Evolutionary conservation across 2,329 filamentous ascomycete genomes (phyloP), one percentile per base, ranked within the genome.

Genomic region (Ciborinia camelliae): DNA sequence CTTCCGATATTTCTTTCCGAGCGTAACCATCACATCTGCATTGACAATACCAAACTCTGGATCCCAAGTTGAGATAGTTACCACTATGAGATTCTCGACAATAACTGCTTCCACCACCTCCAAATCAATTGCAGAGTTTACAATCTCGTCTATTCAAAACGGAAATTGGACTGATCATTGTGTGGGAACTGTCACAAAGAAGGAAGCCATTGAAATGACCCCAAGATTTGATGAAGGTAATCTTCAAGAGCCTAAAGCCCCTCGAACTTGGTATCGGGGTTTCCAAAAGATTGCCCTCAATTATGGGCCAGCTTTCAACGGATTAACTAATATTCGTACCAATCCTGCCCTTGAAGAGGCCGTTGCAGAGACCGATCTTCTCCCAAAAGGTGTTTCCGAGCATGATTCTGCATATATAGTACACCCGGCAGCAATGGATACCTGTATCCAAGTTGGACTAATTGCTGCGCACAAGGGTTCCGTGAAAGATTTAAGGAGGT

Each of bases 341-440:
- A 68, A 76, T 51, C 70, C 72, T 18, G 70, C 70, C 53, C 20
- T 35, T 15, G 70, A 74, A 63, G 41, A 73, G 70, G 75, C 76
- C 63, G 57, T 71, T 67, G 73, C 68, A 41, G 55, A 65, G 20
- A 14, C 51, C 2, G 69, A 70, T 1, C 69, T 68, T 23, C 61
- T 59, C 45, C 50, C 37, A 18, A 45, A 23, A 30, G 73, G 71
- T 23, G 45, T 61, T 26, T 61, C 58, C 3, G 32, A 51, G 23
- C 45, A 61, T 26, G 79, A 81, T 68, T 78, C 77, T 76, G 47
- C 71, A 8, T 67, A 67, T 47, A 41, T 84, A 3, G 78, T 86
- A 30, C 84, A 86, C 65, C 84, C 84, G 0, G 78, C 81, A 6
- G 85, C 83, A 0, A 75, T 86, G 26, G 84, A 86, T 67, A 75